Percentiles rank a stretch among this genome's conserved stretches.
Conservation (phyloP, 768 basidiomycete genomes). For the Leccinellum luteum region DNA sequence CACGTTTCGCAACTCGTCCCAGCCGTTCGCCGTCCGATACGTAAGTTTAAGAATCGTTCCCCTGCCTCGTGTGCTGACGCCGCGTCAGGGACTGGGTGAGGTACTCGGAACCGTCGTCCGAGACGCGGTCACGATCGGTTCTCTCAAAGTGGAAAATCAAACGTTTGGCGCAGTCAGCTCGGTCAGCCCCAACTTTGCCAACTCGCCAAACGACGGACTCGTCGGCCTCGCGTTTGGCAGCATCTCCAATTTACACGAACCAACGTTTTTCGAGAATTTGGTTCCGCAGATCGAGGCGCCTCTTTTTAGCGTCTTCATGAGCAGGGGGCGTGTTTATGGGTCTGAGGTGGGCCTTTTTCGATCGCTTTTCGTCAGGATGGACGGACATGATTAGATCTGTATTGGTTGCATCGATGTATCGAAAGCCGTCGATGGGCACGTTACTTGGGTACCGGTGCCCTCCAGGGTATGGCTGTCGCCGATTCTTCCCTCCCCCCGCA, state of each 20-base stretch:
- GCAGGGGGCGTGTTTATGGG: conserved; percentile 39
- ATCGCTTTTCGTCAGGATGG: neutral
- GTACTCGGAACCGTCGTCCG: conserved; percentile 47
- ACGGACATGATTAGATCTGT: conserved; percentile 6
- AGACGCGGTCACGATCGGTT: conserved; percentile 51
- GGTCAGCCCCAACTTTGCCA: conserved; percentile 49
- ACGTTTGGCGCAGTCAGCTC: conserved; percentile 52
- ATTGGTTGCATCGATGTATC: conserved; percentile 34
- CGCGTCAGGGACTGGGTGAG: conserved; percentile 47
- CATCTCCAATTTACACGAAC: conserved; percentile 43
- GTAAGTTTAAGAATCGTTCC: conserved; percentile 30
- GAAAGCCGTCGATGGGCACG: conserved; percentile 27
- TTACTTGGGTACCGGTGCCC: conserved; percentile 36
- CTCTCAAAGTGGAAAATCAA: conserved; percentile 45
- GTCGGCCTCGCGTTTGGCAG: conserved; percentile 61
- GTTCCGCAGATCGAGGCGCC: conserved; percentile 43
- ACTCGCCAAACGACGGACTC: conserved; percentile 54
- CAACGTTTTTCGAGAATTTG: conserved; percentile 67
- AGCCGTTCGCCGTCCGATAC: conserved; percentile 42
- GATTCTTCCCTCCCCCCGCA: neutral
- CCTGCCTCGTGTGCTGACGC: neutral
- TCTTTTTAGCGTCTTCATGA: conserved; percentile 59
- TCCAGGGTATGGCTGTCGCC: conserved; percentile 30
- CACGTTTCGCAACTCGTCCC: conserved; percentile 36
- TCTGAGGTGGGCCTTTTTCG: conserved; percentile 41